phyloP scores from a whole-genome alignment of 2,329 filamentous ascomycete genomes.

The Stemphylium lycopersici region DNA sequence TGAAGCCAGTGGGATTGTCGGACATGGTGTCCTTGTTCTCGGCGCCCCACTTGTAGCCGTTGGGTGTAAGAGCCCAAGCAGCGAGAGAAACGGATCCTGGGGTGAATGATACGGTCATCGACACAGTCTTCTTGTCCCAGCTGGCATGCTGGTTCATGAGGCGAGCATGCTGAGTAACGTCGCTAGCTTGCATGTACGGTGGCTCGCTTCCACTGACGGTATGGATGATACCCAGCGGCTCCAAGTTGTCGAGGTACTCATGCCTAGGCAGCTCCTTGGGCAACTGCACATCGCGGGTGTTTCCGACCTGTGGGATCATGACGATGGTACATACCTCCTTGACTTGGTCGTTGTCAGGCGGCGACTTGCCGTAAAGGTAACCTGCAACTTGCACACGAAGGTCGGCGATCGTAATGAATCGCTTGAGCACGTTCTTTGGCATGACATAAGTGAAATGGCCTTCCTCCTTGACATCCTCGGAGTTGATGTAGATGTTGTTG shows the following conservation, averaged over 20 bases:
- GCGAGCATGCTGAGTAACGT: conserved; percentile 92
- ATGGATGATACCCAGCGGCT: conserved; percentile 93
- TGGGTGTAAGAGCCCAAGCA: conserved; percentile 89
- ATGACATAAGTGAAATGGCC: conserved; percentile 94
- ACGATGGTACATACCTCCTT: conserved; percentile 97
- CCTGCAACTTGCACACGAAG: conserved; percentile 95
- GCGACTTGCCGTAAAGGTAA: conserved; percentile 91
- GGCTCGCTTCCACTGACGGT: conserved; percentile 94
- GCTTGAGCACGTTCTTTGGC: conserved; percentile 98
- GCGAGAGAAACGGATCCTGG: conserved; percentile 94
- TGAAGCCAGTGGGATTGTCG: conserved; percentile 93
- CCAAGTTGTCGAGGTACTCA: conserved; percentile 83
- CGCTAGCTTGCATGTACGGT: conserved; percentile 92
- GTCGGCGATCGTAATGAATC: conserved; percentile 97
- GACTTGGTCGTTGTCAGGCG: conserved; percentile 92
- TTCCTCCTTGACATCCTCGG: conserved; percentile 88
- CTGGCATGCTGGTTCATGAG: conserved; percentile 81
- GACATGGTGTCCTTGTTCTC: conserved; percentile 93
- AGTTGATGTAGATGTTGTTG: conserved; percentile 99
- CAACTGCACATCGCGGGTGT: conserved; percentile 87
- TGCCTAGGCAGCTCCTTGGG: conserved; percentile 90
- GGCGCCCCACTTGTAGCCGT: conserved; percentile 94
- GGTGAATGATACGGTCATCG: conserved; percentile 94
- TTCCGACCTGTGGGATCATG: conserved; percentile 96
- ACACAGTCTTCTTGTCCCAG: conserved; percentile 91